Evolutionary conservation across 73 alveolate genomes (phyloP).

Genomic region (Paramecium pentaurelia): DNA sequence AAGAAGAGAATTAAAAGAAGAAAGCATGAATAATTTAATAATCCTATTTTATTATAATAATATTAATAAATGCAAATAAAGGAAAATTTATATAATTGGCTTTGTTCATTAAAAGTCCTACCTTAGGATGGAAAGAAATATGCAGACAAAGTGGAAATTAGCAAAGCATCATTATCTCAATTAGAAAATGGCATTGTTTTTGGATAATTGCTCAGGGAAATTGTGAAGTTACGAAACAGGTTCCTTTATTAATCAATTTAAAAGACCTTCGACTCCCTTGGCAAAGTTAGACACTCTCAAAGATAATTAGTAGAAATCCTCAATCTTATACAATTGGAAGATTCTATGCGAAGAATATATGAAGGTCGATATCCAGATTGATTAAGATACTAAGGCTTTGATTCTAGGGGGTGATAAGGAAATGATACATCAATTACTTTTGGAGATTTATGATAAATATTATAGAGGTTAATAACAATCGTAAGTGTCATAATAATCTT

Average conservation of each 20-base stretch:
- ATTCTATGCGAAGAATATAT: conserved; percentile 64
- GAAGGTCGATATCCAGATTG: conserved; percentile 72
- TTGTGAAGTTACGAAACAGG: conserved; percentile 57
- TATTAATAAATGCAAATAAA: conserved; percentile 34
- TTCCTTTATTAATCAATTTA: not conserved
- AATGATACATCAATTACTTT: conserved; percentile 49
- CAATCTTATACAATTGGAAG: conserved; percentile 83
- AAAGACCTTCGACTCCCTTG: conserved; percentile 56
- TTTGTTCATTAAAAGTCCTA: not conserved
- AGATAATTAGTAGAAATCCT: conserved; percentile 56
- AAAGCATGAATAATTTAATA: not conserved
- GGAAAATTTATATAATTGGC: conserved; percentile 54
- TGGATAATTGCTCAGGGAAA: conserved; percentile 45
- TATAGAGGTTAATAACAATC: conserved; percentile 21
- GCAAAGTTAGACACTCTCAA: conserved; percentile 64
- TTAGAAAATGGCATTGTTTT: conserved; percentile 61
- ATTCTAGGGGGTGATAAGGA: conserved; percentile 68
- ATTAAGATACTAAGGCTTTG: conserved; percentile 65
- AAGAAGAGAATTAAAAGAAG: not conserved
- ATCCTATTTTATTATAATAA: not conserved
- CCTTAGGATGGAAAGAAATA: conserved; percentile 55
- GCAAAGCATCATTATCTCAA: not conserved
- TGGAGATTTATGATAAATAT: conserved; percentile 38
- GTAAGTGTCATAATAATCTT: not conserved
- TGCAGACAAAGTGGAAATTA: conserved; percentile 48